phyloP scores from a whole-genome alignment of 2,329 filamentous ascomycete species.

The Alternaria alternata region DNA sequence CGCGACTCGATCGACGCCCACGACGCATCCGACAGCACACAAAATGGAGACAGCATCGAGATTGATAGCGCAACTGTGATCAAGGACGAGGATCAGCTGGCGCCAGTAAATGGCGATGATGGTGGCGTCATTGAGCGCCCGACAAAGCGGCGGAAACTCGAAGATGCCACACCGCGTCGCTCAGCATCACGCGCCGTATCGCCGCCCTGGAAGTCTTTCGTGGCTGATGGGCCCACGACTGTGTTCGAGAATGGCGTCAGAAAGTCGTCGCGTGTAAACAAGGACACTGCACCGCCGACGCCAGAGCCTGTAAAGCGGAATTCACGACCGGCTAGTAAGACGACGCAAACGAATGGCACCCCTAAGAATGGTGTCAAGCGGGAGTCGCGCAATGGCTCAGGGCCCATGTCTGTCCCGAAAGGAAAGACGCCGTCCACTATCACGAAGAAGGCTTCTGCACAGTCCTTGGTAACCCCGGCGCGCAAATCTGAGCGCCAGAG shows the following conservation, averaged over 20 bases:
- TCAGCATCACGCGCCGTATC: slow-evolving; percentile 65
- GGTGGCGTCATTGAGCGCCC: slow-evolving; percentile 41
- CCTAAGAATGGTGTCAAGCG: slow-evolving; percentile 31
- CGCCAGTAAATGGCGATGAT: slow-evolving; percentile 28
- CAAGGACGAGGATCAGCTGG: slow-evolving; percentile 32
- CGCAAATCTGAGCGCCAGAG: slow-evolving; percentile 48
- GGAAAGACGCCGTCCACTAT: slow-evolving; percentile 26
- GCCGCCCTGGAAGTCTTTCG: slow-evolving; percentile 91
- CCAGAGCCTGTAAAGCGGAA: slow-evolving; percentile 54
- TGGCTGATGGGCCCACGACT: slow-evolving; percentile 85
- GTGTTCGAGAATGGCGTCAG: slow-evolving; percentile 73
- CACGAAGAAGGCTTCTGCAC: slow-evolving; percentile 34
- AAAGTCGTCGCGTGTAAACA: slow-evolving; percentile 67
- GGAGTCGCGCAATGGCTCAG: slow-evolving; percentile 33
- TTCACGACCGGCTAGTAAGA: slow-evolving; percentile 35
- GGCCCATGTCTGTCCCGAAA: slow-evolving; percentile 23
- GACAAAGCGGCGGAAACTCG: slow-evolving; percentile 70
- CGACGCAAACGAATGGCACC: slow-evolving; percentile 41
- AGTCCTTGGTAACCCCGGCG: slow-evolving; percentile 32
- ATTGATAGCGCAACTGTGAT: slow-evolving; percentile 39
- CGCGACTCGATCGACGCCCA: slow-evolving; percentile 30
- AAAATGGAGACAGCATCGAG: slow-evolving; percentile 18
- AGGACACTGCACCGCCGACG: slow-evolving; percentile 54
- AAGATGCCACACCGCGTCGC: slow-evolving; percentile 46
- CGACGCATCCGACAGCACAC: slow-evolving; percentile 29